A percentile compares a stretch with the other conserved stretches of the same genome.
These are phyloP conservation scores for Cryptosporidium sp. DNA, from an alignment of 169 alveolate species.

Conservation along the genomic window DNA sequence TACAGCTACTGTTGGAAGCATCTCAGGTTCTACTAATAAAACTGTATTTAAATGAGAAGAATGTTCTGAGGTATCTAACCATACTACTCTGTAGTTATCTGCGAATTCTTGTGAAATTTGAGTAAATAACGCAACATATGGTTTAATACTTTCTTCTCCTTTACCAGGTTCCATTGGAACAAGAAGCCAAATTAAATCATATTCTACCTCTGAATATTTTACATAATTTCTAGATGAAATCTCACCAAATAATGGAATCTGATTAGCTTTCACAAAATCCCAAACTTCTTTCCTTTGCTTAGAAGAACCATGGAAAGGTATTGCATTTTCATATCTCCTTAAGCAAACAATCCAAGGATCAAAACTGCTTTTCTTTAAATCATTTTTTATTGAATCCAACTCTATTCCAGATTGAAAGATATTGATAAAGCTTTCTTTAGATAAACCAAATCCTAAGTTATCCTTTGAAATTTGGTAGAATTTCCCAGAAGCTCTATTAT, in stretches of 20 bases:
- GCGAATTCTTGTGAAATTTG: slow-evolving; percentile 47
- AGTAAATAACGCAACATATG: slow-evolving; percentile 28
- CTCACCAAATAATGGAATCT: slow-evolving; percentile 68
- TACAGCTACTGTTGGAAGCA: slow-evolving; percentile 71
- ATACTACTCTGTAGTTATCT: slow-evolving; percentile 51
- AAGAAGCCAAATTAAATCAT: slow-evolving; percentile 60
- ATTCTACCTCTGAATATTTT: slow-evolving; percentile 51
- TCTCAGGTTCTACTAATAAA: slow-evolving; percentile 69
- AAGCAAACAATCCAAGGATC: slow-evolving; percentile 47
- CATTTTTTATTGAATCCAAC: neutral
- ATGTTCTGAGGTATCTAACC: slow-evolving; percentile 72
- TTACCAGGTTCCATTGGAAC: slow-evolving; percentile 75
- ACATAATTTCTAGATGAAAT: slow-evolving; percentile 50
- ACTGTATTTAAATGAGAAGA: slow-evolving; percentile 54
- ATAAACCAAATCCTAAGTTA: neutral
- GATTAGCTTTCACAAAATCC: slow-evolving; percentile 30
- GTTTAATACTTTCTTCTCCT: slow-evolving; percentile 57
- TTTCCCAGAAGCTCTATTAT: slow-evolving; percentile 59
- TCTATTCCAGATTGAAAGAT: neutral
- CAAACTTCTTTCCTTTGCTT: neutral
- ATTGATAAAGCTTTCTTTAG: neutral
- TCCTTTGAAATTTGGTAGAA: slow-evolving; percentile 37
- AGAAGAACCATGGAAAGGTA: slow-evolving; percentile 10
- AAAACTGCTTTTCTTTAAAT: neutral
- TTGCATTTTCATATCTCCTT: slow-evolving; percentile 39